These are phyloP conservation scores for Phytophthora kernoviae DNA, from an alignment of 352 stramenopile species.

Conservation along the genomic window DNA sequence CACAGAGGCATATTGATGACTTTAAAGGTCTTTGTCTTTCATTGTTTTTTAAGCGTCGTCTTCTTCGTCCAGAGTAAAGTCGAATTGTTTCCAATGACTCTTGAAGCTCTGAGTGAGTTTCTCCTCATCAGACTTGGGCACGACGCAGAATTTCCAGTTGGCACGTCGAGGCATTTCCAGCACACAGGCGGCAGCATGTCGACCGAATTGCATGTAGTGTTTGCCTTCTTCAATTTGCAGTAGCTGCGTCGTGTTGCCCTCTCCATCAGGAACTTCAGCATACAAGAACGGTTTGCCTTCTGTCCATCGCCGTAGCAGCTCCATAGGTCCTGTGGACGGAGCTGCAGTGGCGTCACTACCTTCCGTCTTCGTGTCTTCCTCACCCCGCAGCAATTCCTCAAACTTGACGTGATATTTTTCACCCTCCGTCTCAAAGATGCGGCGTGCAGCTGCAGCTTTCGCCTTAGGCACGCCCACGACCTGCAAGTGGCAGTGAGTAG, in stretches of 20 bases:
- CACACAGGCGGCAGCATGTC: conserved; percentile 62
- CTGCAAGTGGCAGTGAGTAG: conserved; percentile 81
- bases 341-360: conserved; percentile 1
- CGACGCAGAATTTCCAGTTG: conserved; percentile 87
- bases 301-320: conserved; percentile 44
- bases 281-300: conserved; percentile 68
- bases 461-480: conserved; percentile 64
- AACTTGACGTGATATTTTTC: conserved; percentile 81
- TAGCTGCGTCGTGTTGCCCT: conserved; percentile 43
- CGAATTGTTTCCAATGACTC: conserved; percentile 63
- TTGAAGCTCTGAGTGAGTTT: conserved; percentile 73
- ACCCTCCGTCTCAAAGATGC: conserved; percentile 68
- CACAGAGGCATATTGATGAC: conserved; percentile 3
- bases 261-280: conserved; percentile 56
- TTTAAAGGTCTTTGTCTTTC: not conserved
- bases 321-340: conserved; percentile 26
- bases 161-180: conserved; percentile 65
- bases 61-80: conserved; percentile 66
- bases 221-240: conserved; percentile 74
- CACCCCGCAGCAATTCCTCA: conserved; percentile 34
- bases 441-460: conserved; percentile 36
- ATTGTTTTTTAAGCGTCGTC: conserved; percentile 23
- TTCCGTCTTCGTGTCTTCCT: too few relatives aligned
- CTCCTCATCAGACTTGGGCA: conserved; percentile 74
- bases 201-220: conserved; percentile 87